A percentile compares a stretch with the other conserved stretches of the same genome.
Conservation (phyloP, 2,329 filamentous ascomycete species). For the Ophiostoma triangulosporum region DNA sequence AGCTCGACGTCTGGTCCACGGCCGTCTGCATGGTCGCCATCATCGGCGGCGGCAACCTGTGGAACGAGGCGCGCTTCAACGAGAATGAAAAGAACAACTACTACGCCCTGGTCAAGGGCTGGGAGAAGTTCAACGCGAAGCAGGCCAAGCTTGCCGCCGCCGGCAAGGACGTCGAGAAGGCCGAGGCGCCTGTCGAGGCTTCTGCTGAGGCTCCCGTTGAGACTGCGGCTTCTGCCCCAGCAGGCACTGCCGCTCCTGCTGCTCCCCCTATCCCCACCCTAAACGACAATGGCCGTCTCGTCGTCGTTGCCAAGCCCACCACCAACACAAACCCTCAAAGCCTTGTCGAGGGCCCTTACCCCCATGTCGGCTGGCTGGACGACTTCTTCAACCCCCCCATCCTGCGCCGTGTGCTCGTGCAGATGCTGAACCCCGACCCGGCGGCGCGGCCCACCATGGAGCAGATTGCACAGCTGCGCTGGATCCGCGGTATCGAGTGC, state of each 20-base stretch:
- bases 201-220: no score
- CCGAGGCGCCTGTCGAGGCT: slow-evolving; percentile 31
- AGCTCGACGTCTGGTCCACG: slow-evolving; percentile 75
- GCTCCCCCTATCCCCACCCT: slow-evolving; percentile 5
- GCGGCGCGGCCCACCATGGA: slow-evolving; percentile 54
- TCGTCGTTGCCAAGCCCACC: slow-evolving; percentile 16
- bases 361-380: slow-evolving; percentile 52
- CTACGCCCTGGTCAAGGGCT: slow-evolving; percentile 25
- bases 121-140: slow-evolving; percentile 51
- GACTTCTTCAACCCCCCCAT: slow-evolving; percentile 49
- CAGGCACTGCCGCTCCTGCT: not conserved
- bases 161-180: not conserved
- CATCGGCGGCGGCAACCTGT: slow-evolving; percentile 57
- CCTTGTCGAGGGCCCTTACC: slow-evolving; percentile 30
- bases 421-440: slow-evolving; percentile 74
- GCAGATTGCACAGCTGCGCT: slow-evolving; percentile 56
- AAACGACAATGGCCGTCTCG: slow-evolving; percentile 17
- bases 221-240: not conserved
- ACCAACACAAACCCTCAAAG: slow-evolving; percentile 34
- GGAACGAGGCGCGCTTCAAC: slow-evolving; percentile 53
- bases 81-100: slow-evolving; percentile 17
- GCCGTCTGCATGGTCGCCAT: slow-evolving; percentile 74
- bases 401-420: slow-evolving; percentile 57
- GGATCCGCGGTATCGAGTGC: slow-evolving; percentile 63
- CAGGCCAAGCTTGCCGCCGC: slow-evolving; percentile 21